Base-by-base conservation (phyloP, 306 rosid species). In the Prunus mongolica region DNA sequence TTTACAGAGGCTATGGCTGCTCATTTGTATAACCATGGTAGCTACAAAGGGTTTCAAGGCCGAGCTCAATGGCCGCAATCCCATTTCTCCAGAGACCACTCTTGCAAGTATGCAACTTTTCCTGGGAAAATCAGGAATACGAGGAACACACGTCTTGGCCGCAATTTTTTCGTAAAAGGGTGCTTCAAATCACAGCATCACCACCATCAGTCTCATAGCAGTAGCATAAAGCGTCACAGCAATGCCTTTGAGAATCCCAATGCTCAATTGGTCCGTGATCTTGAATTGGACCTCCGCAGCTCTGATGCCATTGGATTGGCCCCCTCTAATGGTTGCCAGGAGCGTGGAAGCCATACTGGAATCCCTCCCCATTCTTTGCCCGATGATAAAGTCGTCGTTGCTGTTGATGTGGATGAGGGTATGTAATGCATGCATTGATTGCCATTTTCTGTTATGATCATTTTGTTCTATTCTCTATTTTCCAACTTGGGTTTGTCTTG, bases 381-480 rank as follows among this genome's bases (percentile, higher is more conserved):
- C 16, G 5, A 74, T 14, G 83, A 75, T 65, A 91, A 87, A 70
- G 50, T 90, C 49, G 86, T 79, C 58, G 96, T 94, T 66, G 98
- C 98, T 6, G 98, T 94, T 64, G 98, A 94, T 51, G 87, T 94
- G 54, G 98, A 94, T 71, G 98, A 94, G 84, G 98, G 97, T 94
- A 82, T 69, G 81, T 79, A n/a, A 28, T 61, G 72, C 15, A 18
- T 65, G 4, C 16, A 18, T 65, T 65, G 50, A 38, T 38, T 65
- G 8, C 38, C 50, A 4, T 19, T 63, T 16, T 63, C 46, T 63
- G 46, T 63, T 16, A 30, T 57, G 47, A 27, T 54, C 55, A 24
- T 67, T 34, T 30, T 16, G 5, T 13, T 69, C 16, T 24, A 3
- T 47, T 72, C 25, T 34, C 1, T 8, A 41, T 51, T 11, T 65